Evolutionary conservation across 352 stramenopile genomes (phyloP).

Genomic region (Poterioochromonas sp.): DNA sequence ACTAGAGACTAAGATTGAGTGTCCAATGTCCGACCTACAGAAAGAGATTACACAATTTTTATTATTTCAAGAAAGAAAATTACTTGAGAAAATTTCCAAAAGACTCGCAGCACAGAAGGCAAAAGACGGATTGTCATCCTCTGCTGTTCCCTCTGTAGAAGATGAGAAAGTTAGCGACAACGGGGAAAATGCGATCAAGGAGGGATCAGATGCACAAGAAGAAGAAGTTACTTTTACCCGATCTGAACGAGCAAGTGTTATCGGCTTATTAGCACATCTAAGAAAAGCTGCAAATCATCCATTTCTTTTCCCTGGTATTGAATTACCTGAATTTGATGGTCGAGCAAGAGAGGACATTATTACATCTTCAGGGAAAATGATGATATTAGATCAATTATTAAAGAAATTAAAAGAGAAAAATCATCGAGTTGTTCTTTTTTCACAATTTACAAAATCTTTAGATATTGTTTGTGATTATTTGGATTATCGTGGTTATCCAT

Average conservation of each 20-base stretch:
- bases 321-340: conserved; percentile 43
- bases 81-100: conserved; percentile 31
- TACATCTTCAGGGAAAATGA: conserved; percentile 62
- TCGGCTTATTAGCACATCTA: conserved; percentile 84
- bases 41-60: conserved; percentile 40
- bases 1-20: conserved; percentile 78
- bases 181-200: conserved; percentile 73
- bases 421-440: conserved; percentile 89
- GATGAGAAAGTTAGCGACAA: too few species aligned
- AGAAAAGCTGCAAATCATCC: conserved; percentile 86
- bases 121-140: too few species aligned
- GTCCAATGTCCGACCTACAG: conserved; percentile 42
- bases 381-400: conserved; percentile 62
- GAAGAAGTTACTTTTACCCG: not conserved
- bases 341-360: conserved; percentile 56
- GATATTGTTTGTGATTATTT: conserved; percentile 86
- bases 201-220: conserved; percentile 65
- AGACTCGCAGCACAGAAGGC: not conserved
- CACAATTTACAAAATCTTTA: conserved; percentile 80
- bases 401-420: conserved; percentile 78
- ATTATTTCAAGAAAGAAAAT: conserved; percentile 40
- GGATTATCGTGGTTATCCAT: conserved; percentile 70
- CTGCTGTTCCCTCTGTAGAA: too few species aligned
- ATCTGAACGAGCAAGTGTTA: conserved; percentile 68
- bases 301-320: conserved; percentile 76